These are phyloP conservation scores for Calonectria pseudoreteaudii DNA, from an alignment of 2,329 filamentous ascomycete genomes.

Conservation along the genomic window DNA sequence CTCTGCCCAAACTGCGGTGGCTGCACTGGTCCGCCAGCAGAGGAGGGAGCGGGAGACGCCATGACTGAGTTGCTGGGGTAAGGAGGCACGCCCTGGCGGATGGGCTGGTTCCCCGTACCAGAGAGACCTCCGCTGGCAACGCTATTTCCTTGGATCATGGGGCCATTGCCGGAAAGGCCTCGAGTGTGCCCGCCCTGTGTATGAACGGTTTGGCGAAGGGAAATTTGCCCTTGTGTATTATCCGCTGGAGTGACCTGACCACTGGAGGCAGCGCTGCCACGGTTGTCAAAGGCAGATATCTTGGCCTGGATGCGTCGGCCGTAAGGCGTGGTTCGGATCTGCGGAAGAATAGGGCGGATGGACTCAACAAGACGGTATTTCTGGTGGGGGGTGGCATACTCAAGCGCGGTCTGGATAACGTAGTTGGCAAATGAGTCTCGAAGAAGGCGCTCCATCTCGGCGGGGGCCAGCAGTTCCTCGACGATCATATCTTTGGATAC, in stretches of 20 bases:
- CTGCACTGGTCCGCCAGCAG: conserved; percentile 40
- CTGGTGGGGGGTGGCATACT: conserved; percentile 80
- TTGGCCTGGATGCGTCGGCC: conserved; percentile 94
- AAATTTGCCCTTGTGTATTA: conserved; percentile 65
- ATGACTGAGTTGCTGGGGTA: conserved; percentile 50
- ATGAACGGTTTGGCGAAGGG: conserved; percentile 57
- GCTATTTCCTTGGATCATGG: conserved; percentile 49
- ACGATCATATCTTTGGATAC: conserved; percentile 84
- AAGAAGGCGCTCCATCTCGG: conserved; percentile 88
- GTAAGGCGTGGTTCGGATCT: conserved; percentile 91
- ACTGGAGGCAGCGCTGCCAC: conserved; percentile 55
- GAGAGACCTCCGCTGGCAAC: conserved; percentile 39
- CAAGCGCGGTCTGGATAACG: conserved; percentile 95
- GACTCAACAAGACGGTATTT: conserved; percentile 83
- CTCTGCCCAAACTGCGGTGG: conserved; percentile 46
- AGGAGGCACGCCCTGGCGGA: conserved; percentile 49
- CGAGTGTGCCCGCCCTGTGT: conserved; percentile 57
- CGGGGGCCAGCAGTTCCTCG: conserved; percentile 79
- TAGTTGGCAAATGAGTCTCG: conserved; percentile 97
- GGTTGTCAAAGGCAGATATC: conserved; percentile 73
- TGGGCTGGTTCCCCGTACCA: conserved; percentile 31
- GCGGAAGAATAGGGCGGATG: conserved; percentile 85
- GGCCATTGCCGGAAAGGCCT: conserved; percentile 53
- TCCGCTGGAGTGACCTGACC: conserved; percentile 66
- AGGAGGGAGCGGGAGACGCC: conserved; percentile 44